phyloP scores from a whole-genome alignment of 2,329 filamentous ascomycete species.

The Colletotrichum melonis region DNA sequence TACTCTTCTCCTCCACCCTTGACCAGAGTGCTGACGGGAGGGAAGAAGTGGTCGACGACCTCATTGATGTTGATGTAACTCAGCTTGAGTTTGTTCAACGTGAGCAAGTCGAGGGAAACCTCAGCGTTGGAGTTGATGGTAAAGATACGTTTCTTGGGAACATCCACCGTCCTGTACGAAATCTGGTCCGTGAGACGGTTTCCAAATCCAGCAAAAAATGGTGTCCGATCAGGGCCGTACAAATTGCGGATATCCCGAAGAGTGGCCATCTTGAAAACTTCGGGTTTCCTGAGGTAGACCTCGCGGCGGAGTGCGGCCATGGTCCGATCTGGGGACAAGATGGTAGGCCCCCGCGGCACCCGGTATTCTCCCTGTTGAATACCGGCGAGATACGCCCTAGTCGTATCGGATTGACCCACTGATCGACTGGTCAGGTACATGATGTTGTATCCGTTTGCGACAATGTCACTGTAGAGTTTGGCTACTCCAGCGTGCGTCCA shows the following conservation, averaged over 20 bases:
- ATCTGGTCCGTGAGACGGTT: constrained; percentile 97
- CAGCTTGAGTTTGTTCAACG: constrained; percentile 93
- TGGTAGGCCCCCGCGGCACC: constrained; percentile 90
- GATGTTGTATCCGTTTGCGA: constrained; percentile 96
- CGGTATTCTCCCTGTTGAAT: constrained; percentile 89
- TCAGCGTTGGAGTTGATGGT: constrained; percentile 99
- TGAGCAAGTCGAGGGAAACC: constrained; percentile 89
- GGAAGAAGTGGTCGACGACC: constrained; percentile 98
- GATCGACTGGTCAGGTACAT: constrained; percentile 96
- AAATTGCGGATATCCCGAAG: constrained; percentile 92
- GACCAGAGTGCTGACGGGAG: constrained; percentile 86
- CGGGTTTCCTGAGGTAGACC: constrained; percentile 93
- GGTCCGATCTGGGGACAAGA: constrained; percentile 93
- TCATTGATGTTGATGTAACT: constrained; percentile 98
- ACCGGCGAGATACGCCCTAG: constrained; percentile 88
- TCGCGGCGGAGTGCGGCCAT: constrained; percentile 93
- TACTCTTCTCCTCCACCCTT: constrained; percentile 93
- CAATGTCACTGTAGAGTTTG: constrained; percentile 96
- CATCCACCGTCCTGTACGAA: constrained; percentile 95
- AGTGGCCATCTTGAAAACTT: constrained; percentile 99
- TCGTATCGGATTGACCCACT: constrained; percentile 92
- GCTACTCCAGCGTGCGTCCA: constrained; percentile 98
- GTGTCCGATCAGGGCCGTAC: constrained; percentile 80
- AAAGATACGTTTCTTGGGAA: constrained; percentile 93
- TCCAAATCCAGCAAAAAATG: constrained; percentile 97